These are phyloP conservation scores for Dendrobium nobile DNA, from an alignment of 106 monocot species.

Conservation along the genomic window DNA sequence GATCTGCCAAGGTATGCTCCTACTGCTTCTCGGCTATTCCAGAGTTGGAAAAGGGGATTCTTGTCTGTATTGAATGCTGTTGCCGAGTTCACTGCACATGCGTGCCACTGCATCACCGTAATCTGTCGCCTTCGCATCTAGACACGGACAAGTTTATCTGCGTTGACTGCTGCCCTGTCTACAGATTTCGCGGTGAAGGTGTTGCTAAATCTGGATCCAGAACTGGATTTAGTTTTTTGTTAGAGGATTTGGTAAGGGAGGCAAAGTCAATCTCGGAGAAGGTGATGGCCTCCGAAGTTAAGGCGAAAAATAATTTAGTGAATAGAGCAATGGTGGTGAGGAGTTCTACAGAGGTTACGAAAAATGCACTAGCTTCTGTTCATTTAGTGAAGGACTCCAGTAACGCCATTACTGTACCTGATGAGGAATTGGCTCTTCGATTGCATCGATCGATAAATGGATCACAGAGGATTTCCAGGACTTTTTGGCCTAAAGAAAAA, in stretches of 20 bases:
- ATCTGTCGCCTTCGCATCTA: constrained; percentile 10
- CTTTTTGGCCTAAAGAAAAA: not conserved
- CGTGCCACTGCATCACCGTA: constrained; percentile 34
- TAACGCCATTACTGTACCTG: not conserved
- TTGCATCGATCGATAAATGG: constrained; percentile 40
- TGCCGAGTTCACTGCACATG: constrained; percentile 52
- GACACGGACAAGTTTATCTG: constrained; percentile 34
- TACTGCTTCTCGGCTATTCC: constrained; percentile 44
- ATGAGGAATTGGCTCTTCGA: constrained; percentile 46
- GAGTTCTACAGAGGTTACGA: not conserved
- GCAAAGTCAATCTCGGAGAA: constrained; percentile 16
- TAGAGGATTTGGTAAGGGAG: constrained; percentile 19
- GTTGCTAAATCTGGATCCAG: not conserved
- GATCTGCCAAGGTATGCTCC: constrained; percentile 40
- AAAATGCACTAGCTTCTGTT: not conserved
- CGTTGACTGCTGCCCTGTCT: constrained; percentile 47
- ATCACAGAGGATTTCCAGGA: constrained; percentile 39
- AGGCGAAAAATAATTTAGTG: constrained; percentile 6
- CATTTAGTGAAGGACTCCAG: not conserved
- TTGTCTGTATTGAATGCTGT: constrained; percentile 35
- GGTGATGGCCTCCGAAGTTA: constrained; percentile 11
- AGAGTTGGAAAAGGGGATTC: not conserved
- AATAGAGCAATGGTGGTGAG: constrained; percentile 11
- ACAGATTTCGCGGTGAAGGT: not conserved
- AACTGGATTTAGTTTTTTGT: not conserved